phyloP scores from a whole-genome alignment of 257 asterid genomes.

The Primulina huaijiensis region DNA sequence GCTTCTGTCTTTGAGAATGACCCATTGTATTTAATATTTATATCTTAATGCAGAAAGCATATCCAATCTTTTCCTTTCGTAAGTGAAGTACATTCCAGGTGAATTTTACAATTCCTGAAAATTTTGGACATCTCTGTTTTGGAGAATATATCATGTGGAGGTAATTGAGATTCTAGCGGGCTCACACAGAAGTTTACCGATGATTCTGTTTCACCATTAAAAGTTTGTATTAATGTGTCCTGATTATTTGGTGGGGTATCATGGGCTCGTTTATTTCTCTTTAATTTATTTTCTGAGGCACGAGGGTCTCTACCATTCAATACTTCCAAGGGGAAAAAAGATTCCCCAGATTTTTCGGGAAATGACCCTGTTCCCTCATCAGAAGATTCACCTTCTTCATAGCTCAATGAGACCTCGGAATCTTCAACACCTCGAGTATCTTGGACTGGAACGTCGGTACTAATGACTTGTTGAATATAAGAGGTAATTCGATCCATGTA shows the following conservation, averaged over 20 bases:
- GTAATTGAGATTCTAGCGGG: slow-evolving; percentile 78
- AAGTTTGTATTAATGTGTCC: slow-evolving; percentile 24
- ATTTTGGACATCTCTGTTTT: slow-evolving; percentile 73
- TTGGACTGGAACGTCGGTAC: slow-evolving; percentile 31
- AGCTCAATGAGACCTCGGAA: slow-evolving; percentile 25
- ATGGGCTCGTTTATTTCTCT: slow-evolving; percentile 27
- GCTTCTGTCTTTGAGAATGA: slow-evolving; percentile 34
- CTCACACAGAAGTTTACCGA: slow-evolving; percentile 38
- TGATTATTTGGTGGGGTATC: slow-evolving; percentile 22
- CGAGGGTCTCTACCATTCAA: slow-evolving; percentile 32
- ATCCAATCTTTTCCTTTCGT: slow-evolving; percentile 53
- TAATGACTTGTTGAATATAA: slow-evolving; percentile 32
- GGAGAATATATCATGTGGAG: slow-evolving; percentile 77
- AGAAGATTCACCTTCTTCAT: slow-evolving; percentile 32
- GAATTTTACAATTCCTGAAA: slow-evolving; percentile 59
- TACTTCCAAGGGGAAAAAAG: slow-evolving; percentile 27
- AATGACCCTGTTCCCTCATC: slow-evolving; percentile 36
- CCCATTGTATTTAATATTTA: slow-evolving; percentile 35
- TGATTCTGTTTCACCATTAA: slow-evolving; percentile 35
- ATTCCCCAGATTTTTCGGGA: slow-evolving; percentile 26
- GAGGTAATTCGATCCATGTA: slow-evolving; percentile 47
- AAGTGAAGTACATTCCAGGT: slow-evolving; percentile 59
- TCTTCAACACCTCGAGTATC: slow-evolving; percentile 37
- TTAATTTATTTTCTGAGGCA: slow-evolving; percentile 28
- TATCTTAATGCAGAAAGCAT: slow-evolving; percentile 40